Evolutionary conservation across 345 rosid species (phyloP), one percentile per base, ranked within the genome.

Genomic region (Lepidium africanum): DNA sequence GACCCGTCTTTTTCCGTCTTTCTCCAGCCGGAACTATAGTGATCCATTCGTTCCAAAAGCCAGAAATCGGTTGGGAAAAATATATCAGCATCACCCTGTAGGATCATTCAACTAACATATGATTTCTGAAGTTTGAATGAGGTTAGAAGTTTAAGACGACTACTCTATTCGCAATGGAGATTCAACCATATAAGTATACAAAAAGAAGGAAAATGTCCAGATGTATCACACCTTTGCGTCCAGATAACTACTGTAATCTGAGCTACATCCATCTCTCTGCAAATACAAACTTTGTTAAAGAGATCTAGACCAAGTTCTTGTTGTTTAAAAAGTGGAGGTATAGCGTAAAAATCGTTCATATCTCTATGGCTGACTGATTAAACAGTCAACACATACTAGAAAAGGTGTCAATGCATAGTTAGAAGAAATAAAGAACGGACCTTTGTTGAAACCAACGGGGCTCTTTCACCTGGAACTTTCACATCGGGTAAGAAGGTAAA

Each of bases 61-160:
- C 81, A 84, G 72, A 94, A 94, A 76, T 94, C 92, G 2, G 97
- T 91, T 5, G 97, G 97, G 60, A 94, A 94, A 76, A 94, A 94
- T 27, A 93, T 90, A 80, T 94, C 99, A 65, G 96, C 97, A 83
- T 94, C 99, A 63, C 97, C 99, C 97, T 91, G 82, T 84, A 72
- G 68, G 35, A 62, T 42, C 61, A 73, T 59, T 36, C 61, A 42
- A 33, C 13, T 65, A 33, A 65, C 36, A 58, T 49, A 50, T 58
- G 54, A 19, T 17, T 56, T 48, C 37, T 61, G 46, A 69, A 9
- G 36, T 59, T 36, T 42, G 6, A 63, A 35, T 36, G 30, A 16
- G n/a, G 51, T 17, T 39, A 35, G 0, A 19, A 72, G 10, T 23
- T 37, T 10, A 10, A 63, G 40, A 60, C 10, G 41, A 41, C 41